Evolutionary conservation across 345 rosid genomes (phyloP).

Genomic region (rapeseed (Brassica napus)): DNA sequence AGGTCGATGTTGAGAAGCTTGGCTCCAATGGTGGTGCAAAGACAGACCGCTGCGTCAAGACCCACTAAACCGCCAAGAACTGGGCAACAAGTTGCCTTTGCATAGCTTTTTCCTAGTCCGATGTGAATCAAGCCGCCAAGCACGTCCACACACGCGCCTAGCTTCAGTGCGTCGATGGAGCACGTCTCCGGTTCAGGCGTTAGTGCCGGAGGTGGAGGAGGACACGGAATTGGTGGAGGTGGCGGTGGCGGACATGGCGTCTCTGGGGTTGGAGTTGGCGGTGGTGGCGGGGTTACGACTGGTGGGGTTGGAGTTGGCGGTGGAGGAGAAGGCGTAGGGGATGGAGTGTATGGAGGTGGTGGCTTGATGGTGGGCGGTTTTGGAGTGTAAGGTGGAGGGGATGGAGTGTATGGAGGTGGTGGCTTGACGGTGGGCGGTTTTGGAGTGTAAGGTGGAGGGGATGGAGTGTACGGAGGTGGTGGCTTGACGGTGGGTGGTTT

Average conservation of each 20-base stretch:
- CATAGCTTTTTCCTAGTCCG: conserved; percentile 68
- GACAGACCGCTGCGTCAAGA: conserved; percentile 88
- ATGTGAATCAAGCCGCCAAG: conserved; percentile 76
- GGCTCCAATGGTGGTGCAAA: conserved; percentile 75
- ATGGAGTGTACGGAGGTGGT: neutral
- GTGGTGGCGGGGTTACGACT: conserved; percentile 21
- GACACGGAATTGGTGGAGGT: conserved; percentile 48
- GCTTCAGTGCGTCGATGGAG: conserved; percentile 68
- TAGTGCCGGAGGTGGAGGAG: conserved; percentile 46
- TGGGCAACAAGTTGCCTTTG: conserved; percentile 82
- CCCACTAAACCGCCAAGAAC: conserved; percentile 68
- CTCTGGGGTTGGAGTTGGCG: conserved; percentile 33
- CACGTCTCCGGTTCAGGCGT: conserved; percentile 61
- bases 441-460: neutral
- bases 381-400: neutral
- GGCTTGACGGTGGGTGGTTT: conserved; percentile 32
- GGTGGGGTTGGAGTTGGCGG: conserved; percentile 19
- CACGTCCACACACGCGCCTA: conserved; percentile 87
- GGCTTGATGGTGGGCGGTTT: conserved; percentile 33
- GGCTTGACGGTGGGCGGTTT: conserved; percentile 9
- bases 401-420: neutral
- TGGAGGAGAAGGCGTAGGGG: conserved; percentile 8
- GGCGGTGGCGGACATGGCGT: conserved; percentile 49
- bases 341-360: neutral
- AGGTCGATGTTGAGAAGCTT: conserved; percentile 78